Evolutionary conservation across 805 yeast species (phyloP).

Genomic region (Hermanozyma aechmeae): DNA sequence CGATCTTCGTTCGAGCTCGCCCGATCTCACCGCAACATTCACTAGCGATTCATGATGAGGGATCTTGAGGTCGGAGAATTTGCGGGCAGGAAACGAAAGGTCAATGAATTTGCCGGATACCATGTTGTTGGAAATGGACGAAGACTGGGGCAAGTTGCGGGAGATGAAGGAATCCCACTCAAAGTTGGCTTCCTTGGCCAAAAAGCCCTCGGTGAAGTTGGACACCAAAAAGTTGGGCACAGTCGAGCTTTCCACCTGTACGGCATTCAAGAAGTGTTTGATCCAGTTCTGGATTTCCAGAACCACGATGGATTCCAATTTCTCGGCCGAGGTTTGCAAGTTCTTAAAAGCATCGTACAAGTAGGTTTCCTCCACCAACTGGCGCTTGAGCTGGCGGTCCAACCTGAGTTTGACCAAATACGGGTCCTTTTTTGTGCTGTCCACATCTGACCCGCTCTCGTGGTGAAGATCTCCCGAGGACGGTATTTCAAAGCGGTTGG

Average conservation of each 20-base stretch:
- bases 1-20: conserved; percentile 80
- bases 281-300: conserved; percentile 79
- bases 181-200: conserved; percentile 65
- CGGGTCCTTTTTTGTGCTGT: conserved; percentile 61
- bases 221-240: conserved; percentile 60
- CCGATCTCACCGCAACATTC: conserved; percentile 57
- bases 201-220: conserved; percentile 51
- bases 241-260: conserved; percentile 66
- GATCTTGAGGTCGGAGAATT: conserved; percentile 45
- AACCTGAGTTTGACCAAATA: conserved; percentile 61
- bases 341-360: conserved; percentile 83
- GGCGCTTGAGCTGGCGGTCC: conserved; percentile 71
- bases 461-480: conserved; percentile 6
- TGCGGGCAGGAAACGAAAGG: conserved; percentile 27
- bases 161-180: conserved; percentile 86
- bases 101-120: conserved; percentile 32
- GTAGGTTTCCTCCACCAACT: conserved; percentile 75
- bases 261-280: conserved; percentile 57
- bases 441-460: conserved; percentile 18
- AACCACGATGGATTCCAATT: conserved; percentile 77
- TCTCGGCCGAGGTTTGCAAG: conserved; percentile 79
- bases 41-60: conserved; percentile 63
- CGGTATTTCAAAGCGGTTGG: conserved; percentile 33
- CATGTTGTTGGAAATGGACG: conserved; percentile 15
- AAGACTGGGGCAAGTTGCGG: conserved; percentile 40